Evolutionary conservation across 805 yeast genomes (phyloP), one percentile per base, ranked within the genome.

Genomic region (Hemisphaericaspora nanyangensis): DNA sequence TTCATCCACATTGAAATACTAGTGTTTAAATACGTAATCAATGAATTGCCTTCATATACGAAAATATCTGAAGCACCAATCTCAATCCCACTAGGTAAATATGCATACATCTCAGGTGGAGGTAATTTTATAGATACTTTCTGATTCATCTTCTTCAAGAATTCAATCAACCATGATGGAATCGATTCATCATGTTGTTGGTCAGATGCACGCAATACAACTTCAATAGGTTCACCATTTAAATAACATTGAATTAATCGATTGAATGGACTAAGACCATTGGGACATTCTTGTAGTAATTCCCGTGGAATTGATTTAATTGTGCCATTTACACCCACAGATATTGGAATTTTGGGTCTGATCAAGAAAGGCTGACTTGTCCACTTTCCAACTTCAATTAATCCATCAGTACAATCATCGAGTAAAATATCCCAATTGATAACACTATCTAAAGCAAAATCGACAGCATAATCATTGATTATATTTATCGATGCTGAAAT

Each of bases 371-470:
- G 35, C 2, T 37, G 38, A 8, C 52, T 49, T 12, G 26, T 35
- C 60, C 64, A 57, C 8, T 29, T 26, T 2, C 68, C 69, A 4
- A 64, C 36, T 11, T 36, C 34, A 6, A 50, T 40, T 8, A 51
- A 46, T 22, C 5, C 30, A 3, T 33, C 34, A 6, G 50, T 30
- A 46, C 70, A 64, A 38, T 58, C 60, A 18, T 50, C 42, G 2
- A 65, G 32, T 7, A 51, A 46, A 1, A 64, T 27, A 29, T 56
- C 52, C 67, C 65, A 60, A 32, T 54, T 49, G 11, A 60, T 49
- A n/a, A n/a, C n/a, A 6, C 49, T 24, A 6, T 42, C 52, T 7
- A 63, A 31, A 4, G 42, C 31, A 10, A 53, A 44, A 3, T 41
- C 37, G 13, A 58, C 28, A 1, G 61, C 56, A n/a, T 52, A 38